A percentile compares a stretch with the other conserved stretches of the same genome.
Evolutionary conservation across 1,284 basidiomycete species (phyloP).

Genomic region (Malassezia caprae): DNA sequence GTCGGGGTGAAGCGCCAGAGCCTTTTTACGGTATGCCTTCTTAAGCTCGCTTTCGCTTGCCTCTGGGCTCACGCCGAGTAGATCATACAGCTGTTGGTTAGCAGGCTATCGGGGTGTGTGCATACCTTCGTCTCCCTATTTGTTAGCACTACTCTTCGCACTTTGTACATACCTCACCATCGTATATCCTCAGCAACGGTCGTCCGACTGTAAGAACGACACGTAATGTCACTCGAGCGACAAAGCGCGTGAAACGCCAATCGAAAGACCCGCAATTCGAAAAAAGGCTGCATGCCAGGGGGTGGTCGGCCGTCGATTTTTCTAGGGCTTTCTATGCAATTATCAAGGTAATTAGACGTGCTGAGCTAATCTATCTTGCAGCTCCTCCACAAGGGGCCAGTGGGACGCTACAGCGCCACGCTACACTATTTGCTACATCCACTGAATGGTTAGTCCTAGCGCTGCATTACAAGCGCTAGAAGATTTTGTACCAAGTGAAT

Average conservation of each 20-base stretch:
- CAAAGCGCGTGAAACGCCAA: background rate
- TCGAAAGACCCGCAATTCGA: background rate
- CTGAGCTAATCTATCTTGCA: background rate
- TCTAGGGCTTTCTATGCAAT: conserved; percentile 7
- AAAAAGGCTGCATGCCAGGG: background rate
- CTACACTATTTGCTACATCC: background rate
- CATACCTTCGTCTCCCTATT: conserved; percentile 22
- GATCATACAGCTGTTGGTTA: conserved; percentile 40
- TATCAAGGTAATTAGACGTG: background rate
- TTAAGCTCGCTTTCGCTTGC: conserved; percentile 43
- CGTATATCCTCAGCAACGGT: conserved; percentile 1
- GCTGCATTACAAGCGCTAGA: background rate
- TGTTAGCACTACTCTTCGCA: background rate
- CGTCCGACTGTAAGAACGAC: conserved; percentile 3
- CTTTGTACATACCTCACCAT: conserved; percentile 17
- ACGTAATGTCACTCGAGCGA: background rate
- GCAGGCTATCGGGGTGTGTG: background rate
- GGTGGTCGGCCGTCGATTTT: conserved; percentile 1
- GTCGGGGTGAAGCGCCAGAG: conserved; percentile 64
- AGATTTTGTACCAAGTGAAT: background rate
- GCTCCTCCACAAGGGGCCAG: background rate
- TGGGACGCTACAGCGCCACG: background rate
- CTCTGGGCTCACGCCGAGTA: conserved; percentile 37
- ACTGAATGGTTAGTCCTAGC: background rate
- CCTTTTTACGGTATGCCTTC: conserved; percentile 42